A percentile compares a stretch with the other conserved stretches of the same genome.
Evolutionary conservation across 306 rosid genomes (phyloP).

Genomic region (Vicia faba): DNA sequence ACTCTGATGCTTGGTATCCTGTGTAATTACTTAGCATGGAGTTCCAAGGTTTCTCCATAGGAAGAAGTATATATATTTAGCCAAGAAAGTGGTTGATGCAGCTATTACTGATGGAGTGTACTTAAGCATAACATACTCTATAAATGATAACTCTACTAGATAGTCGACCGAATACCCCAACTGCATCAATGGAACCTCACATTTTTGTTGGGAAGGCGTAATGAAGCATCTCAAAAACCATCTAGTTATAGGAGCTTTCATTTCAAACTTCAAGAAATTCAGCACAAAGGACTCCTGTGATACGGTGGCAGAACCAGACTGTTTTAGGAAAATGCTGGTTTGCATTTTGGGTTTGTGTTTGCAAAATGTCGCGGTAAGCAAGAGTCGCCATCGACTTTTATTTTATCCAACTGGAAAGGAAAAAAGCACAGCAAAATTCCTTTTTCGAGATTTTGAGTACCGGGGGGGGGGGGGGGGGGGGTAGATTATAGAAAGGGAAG

Average conservation of each 20-base stretch:
- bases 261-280: constrained; percentile 80
- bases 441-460: too few relatives aligned
- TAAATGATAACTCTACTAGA: constrained; percentile 59
- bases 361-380: too few relatives aligned
- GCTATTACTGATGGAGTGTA: constrained; percentile 64
- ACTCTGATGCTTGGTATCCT: constrained; percentile 48
- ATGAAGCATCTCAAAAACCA: constrained; percentile 75
- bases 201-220: constrained; percentile 47
- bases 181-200: constrained; percentile 55
- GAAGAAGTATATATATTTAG: constrained; percentile 58
- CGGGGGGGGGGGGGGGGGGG: too few relatives aligned
- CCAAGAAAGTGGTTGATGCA: constrained; percentile 71
- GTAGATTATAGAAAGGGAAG: too few relatives aligned
- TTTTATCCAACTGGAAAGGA: too few relatives aligned
- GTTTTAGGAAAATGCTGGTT: too few relatives aligned
- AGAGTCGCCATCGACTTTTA: too few relatives aligned
- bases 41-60: constrained; percentile 52
- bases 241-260: constrained; percentile 84
- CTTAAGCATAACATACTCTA: constrained; percentile 57
- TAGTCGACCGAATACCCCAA: constrained; percentile 62
- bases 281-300: constrained; percentile 85
- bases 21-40: too few relatives aligned
- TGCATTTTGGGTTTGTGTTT: too few relatives aligned
- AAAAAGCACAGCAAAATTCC: too few relatives aligned
- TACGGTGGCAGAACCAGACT: too few relatives aligned